Evolutionary conservation across 257 asterid species (phyloP).

Genomic region (Galeopsis tetrahit): DNA sequence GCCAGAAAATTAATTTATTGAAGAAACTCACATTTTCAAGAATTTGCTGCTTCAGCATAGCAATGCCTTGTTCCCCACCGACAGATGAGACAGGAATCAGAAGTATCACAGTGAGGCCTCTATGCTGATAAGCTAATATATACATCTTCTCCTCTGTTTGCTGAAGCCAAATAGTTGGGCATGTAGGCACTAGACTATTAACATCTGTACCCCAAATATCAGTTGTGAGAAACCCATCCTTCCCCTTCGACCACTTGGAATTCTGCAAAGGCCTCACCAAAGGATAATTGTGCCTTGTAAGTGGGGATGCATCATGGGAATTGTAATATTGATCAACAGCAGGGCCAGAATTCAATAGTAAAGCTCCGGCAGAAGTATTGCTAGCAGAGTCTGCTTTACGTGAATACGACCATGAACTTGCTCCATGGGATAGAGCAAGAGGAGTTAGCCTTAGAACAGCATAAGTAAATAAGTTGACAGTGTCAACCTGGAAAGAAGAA

Average conservation of each 20-base stretch:
- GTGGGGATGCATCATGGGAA: conserved; percentile 57
- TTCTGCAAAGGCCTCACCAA: conserved; percentile 88
- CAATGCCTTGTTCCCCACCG: conserved; percentile 81
- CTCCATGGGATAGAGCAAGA: conserved; percentile 75
- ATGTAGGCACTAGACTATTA: conserved; percentile 52
- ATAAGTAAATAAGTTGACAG: conserved; percentile 78
- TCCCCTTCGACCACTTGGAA: conserved; percentile 88
- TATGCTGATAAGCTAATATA: conserved; percentile 80
- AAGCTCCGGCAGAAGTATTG: conserved; percentile 56
- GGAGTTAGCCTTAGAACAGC: conserved; percentile 92
- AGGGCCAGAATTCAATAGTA: conserved; percentile 50
- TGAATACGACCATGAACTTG: conserved; percentile 72
- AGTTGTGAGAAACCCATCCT: conserved; percentile 83
- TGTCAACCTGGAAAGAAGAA: conserved; percentile 63
- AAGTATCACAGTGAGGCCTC: conserved; percentile 77
- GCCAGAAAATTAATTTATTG: background rate
- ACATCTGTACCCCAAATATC: conserved; percentile 84
- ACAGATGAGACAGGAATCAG: conserved; percentile 78
- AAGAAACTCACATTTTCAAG: conserved; percentile 70
- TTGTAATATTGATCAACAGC: conserved; percentile 53
- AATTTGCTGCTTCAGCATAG: conserved; percentile 78
- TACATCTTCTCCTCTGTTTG: conserved; percentile 83
- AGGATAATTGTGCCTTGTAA: conserved; percentile 61
- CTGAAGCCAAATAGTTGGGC: conserved; percentile 78
- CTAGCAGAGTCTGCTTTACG: conserved; percentile 58